Conservation (phyloP, 2,329 filamentous ascomycete species). For the Colletotrichum ledebouriae region DNA sequence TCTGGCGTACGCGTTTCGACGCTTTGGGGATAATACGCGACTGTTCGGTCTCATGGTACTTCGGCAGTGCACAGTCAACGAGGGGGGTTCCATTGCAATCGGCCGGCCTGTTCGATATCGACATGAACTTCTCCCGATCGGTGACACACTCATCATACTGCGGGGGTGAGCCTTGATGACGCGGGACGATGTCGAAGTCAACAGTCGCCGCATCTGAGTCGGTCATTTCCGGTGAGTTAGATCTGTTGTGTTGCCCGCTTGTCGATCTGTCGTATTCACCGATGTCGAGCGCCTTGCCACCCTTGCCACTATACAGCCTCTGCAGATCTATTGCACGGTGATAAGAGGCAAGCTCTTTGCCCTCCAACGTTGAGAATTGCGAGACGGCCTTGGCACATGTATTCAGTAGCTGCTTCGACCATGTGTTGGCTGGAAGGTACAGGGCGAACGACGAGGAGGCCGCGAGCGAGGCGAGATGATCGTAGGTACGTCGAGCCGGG, state of each 20-base stretch:
- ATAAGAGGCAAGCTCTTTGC: neutral
- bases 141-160: constrained; percentile 1
- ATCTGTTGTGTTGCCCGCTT: neutral
- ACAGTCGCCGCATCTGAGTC: neutral
- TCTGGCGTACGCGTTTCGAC: neutral
- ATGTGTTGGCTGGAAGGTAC: neutral
- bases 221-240: neutral
- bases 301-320: neutral
- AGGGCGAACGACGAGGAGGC: neutral
- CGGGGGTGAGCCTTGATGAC: constrained; percentile 15
- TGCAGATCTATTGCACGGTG: neutral
- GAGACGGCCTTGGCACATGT: neutral
- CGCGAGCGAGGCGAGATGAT: neutral
- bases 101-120: neutral
- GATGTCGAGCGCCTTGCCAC: neutral
- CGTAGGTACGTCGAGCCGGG: neutral
- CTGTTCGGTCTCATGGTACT: constrained; percentile 6
- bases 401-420: neutral
- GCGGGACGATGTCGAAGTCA: neutral
- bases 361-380: neutral
- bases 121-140: neutral
- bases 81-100: neutral
- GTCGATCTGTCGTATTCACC: no score
- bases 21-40: neutral
- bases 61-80: neutral